Evolutionary conservation across 2,329 filamentous ascomycete species (phyloP).

Genomic region (Gyromitra esculenta): DNA sequence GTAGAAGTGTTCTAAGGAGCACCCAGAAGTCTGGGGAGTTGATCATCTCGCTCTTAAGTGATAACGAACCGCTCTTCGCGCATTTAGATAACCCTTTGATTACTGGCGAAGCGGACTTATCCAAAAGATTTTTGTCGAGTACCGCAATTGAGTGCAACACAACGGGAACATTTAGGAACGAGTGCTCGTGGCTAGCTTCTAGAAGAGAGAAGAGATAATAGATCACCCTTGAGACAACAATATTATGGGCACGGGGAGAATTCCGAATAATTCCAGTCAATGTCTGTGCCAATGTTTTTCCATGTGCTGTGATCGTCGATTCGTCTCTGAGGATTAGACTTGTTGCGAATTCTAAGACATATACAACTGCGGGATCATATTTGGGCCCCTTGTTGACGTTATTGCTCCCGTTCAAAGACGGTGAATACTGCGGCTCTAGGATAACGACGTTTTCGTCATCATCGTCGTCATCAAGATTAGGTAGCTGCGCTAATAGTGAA

Average conservation of each 20-base stretch:
- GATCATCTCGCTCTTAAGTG: conserved; percentile 87
- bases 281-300: conserved; percentile 80
- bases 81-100: conserved; percentile 82
- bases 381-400: conserved; percentile 67
- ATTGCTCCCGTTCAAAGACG: conserved; percentile 71
- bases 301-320: conserved; percentile 75
- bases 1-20: conserved; percentile 79
- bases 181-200: conserved; percentile 85
- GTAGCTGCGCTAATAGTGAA: conserved; percentile 81
- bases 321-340: conserved; percentile 79
- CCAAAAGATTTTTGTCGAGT: conserved; percentile 79
- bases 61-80: conserved; percentile 68
- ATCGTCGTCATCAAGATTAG: conserved; percentile 63
- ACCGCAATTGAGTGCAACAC: conserved; percentile 90
- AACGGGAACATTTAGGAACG: conserved; percentile 90
- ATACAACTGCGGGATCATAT: conserved; percentile 88
- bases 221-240: conserved; percentile 82
- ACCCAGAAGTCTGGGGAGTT: conserved; percentile 98
- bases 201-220: conserved; percentile 88
- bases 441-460: conserved; percentile 84
- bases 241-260: conserved; percentile 78
- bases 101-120: conserved; percentile 78
- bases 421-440: conserved; percentile 84
- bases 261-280: conserved; percentile 85
- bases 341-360: conserved; percentile 90